Evolutionary conservation across 345 rosid species (phyloP).

Genomic region (Orychophragmus violaceus): DNA sequence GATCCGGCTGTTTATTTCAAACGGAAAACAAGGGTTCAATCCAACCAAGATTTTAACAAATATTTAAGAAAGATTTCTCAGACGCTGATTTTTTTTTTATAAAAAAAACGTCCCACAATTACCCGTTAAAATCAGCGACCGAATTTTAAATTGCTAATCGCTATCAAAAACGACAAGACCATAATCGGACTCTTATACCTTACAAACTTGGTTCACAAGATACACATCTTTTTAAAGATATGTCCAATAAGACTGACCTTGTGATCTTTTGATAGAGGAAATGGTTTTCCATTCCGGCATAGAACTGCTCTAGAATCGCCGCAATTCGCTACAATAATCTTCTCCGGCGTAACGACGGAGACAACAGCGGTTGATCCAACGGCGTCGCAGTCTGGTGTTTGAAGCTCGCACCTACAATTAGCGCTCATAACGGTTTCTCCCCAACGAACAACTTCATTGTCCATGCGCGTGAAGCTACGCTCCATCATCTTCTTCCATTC

Average conservation of each 20-base stretch:
- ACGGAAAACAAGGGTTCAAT: neutral
- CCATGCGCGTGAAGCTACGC: slow-evolving; percentile 63
- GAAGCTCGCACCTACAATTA: slow-evolving; percentile 63
- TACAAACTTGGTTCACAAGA: too few relatives aligned
- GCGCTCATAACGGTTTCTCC: slow-evolving; percentile 18
- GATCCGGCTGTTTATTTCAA: slow-evolving; percentile 59
- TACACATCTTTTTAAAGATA: too few relatives aligned
- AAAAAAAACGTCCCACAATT: neutral
- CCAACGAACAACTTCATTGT: slow-evolving; percentile 41
- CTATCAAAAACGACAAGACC: too few relatives aligned
- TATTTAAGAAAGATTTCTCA: too few relatives aligned
- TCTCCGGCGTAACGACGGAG: slow-evolving; percentile 57
- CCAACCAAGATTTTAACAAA: neutral
- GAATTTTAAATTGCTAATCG: too few relatives aligned
- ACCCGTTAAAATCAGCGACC: too few relatives aligned
- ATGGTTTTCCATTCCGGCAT: slow-evolving; percentile 60
- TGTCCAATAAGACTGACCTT: slow-evolving; percentile 67
- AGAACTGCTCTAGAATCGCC: slow-evolving; percentile 94
- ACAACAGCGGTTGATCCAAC: slow-evolving; percentile 91
- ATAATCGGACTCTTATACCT: too few relatives aligned
- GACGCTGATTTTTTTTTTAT: too few relatives aligned
- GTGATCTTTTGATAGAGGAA: slow-evolving; percentile 79
- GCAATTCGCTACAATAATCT: slow-evolving; percentile 73
- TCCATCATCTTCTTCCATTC: slow-evolving; percentile 56
- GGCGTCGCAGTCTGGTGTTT: slow-evolving; percentile 64